A percentile compares a stretch with the other conserved stretches of the same genome.
phyloP scores from a whole-genome alignment of 345 rosid genomes.

The Aquilaria malaccensis region DNA sequence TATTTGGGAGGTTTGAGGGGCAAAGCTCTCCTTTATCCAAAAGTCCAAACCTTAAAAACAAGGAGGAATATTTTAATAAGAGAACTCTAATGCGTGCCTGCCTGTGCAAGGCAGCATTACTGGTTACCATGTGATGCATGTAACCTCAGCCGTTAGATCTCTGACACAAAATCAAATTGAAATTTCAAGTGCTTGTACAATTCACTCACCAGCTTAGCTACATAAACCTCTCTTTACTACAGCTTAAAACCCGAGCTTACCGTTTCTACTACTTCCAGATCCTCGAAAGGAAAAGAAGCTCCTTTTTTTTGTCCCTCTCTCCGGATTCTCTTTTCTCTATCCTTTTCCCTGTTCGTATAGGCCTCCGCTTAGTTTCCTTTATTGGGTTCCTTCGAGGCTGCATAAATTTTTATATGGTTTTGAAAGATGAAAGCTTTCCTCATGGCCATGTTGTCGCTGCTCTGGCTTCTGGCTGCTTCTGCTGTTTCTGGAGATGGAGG shows the following conservation, averaged over 20 bases:
- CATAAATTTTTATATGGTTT: constrained; percentile 18
- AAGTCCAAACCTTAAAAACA: too few relatives aligned
- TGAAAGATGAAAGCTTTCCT: constrained; percentile 16
- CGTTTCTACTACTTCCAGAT: constrained; percentile 10
- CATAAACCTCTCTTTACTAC: neutral
- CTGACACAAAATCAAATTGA: neutral
- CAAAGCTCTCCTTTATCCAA: too few relatives aligned
- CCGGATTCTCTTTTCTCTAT: neutral
- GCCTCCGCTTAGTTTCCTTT: neutral
- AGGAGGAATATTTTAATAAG: too few relatives aligned
- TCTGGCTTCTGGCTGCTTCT: constrained; percentile 21
- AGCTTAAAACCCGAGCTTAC: neutral
- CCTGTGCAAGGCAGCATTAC: constrained; percentile 8
- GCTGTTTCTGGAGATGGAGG: constrained; percentile 39
- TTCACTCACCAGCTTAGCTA: too few relatives aligned
- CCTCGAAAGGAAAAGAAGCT: constrained; percentile 30
- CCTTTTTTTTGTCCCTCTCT: constrained; percentile 15
- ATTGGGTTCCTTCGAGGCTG: neutral
- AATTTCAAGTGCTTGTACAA: neutral
- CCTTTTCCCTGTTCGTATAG: neutral
- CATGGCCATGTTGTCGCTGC: constrained; percentile 29
- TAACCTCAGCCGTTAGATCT: constrained; percentile 11
- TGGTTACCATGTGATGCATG: neutral
- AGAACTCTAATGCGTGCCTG: neutral
- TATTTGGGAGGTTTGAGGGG: too few relatives aligned